phyloP scores from a whole-genome alignment of 352 stramenopile species.

The Aphanomyces stellatus region DNA sequence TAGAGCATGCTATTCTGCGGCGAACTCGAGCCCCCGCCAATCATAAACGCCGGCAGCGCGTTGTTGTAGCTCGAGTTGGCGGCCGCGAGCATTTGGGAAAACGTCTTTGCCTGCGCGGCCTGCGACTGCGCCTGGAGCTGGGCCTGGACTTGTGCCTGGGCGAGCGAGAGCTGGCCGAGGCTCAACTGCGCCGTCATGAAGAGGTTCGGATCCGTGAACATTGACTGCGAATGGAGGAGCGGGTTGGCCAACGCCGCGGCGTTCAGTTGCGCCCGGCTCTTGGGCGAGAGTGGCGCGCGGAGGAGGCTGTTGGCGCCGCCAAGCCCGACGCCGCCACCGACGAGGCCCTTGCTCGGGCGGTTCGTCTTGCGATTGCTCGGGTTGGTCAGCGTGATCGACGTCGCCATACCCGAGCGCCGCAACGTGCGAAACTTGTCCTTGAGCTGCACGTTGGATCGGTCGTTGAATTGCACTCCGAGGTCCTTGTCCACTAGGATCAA shows the following conservation, averaged over 20 bases:
- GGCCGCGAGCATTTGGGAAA: constrained; percentile 42
- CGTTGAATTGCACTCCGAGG: constrained; percentile 66
- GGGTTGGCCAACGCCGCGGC: constrained; percentile 5
- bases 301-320: constrained; percentile 26
- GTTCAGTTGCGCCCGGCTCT: constrained; percentile 11
- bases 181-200: constrained; percentile 27
- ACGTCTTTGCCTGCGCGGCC: constrained; percentile 44
- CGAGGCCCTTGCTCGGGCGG: neutral
- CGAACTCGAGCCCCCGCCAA: neutral
- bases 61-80: constrained; percentile 36
- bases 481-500: constrained; percentile 77
- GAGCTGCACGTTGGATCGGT: constrained; percentile 72
- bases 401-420: constrained; percentile 42
- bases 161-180: constrained; percentile 23
- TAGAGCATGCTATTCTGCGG: constrained; percentile 17
- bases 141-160: constrained; percentile 38
- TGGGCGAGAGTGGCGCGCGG: constrained; percentile 23
- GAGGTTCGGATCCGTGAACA: constrained; percentile 29
- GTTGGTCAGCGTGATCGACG: constrained; percentile 33
- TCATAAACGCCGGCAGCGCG: constrained; percentile 18
- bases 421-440: constrained; percentile 83
- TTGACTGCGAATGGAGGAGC: constrained; percentile 27
- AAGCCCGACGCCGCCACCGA: constrained; percentile 8
- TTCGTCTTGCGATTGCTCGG: constrained; percentile 32
- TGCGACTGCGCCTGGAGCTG: constrained; percentile 29